phyloP scores from a whole-genome alignment of 78 protist genomes.

The Cavenderia fasciculata region DNA sequence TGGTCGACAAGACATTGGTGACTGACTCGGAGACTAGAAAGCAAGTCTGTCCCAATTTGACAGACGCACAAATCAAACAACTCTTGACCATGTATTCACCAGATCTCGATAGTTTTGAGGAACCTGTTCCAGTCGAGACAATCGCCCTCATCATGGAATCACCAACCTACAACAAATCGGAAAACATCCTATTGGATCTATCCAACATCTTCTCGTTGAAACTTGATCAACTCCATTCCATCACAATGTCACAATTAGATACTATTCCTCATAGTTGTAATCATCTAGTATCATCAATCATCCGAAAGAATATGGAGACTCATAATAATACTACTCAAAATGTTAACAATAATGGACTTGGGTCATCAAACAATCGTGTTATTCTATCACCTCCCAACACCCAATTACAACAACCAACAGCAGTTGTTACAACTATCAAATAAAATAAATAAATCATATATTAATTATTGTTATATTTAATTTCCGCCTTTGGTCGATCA shows the following conservation, averaged over 20 bases:
- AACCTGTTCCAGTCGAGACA: slow-evolving; percentile 43
- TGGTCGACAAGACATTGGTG: slow-evolving; percentile 69
- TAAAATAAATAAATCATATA: no score
- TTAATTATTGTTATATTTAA: no score
- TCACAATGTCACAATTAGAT: not conserved
- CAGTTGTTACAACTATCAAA: no score
- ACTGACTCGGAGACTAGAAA: slow-evolving; percentile 7
- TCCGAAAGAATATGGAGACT: slow-evolving; percentile 8
- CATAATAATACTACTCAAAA: no score
- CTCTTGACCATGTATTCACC: slow-evolving; percentile 57
- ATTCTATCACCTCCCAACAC: no score
- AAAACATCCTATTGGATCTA: slow-evolving; percentile 49
- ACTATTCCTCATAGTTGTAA: not conserved
- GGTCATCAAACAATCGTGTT: no score
- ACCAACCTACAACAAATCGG: slow-evolving; percentile 7
- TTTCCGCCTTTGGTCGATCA: no score
- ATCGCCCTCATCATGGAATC: slow-evolving; percentile 13
- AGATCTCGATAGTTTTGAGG: slow-evolving; percentile 66
- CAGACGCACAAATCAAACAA: slow-evolving; percentile 62
- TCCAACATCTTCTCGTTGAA: slow-evolving; percentile 28
- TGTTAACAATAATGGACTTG: no score
- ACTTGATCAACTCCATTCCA: not conserved
- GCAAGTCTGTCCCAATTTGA: slow-evolving; percentile 54
- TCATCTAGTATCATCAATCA: not conserved
- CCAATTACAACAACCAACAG: no score